Percentiles rank a stretch among this genome's conserved stretches.
These are phyloP conservation scores for Aspergillus heteromorphus DNA, from an alignment of 495 filamentous ascomycete species.

Conservation along the genomic window DNA sequence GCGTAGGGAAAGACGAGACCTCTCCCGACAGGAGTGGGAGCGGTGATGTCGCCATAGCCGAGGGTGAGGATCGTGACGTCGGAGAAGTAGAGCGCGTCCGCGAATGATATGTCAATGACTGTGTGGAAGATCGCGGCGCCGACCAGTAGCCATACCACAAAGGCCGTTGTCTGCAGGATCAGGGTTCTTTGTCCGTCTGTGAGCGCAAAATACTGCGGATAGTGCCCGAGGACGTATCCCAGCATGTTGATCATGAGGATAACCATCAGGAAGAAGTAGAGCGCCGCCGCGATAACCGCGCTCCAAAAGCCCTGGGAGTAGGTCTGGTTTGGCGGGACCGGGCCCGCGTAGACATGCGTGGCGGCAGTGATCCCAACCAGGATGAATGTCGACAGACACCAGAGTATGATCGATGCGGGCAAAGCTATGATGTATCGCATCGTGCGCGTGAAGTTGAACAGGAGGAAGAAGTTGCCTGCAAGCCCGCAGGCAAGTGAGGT, in stretches of 20 bases:
- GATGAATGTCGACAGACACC: conserved; percentile 62
- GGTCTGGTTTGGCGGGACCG: conserved; percentile 49
- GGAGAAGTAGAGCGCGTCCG: conserved; percentile 58
- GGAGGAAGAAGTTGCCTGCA: conserved; percentile 64
- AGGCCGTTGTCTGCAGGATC: conserved; percentile 59
- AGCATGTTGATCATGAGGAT: conserved; percentile 73
- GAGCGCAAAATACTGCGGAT: conserved; percentile 68
- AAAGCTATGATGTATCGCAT: conserved; percentile 75
- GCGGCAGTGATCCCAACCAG: conserved; percentile 55
- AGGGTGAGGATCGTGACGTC: conserved; percentile 62
- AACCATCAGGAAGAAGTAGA: conserved; percentile 60
- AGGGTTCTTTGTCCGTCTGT: conserved; percentile 67
- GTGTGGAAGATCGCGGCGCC: conserved; percentile 53
- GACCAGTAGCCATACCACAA: conserved; percentile 57
- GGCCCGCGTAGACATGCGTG: conserved; percentile 58
- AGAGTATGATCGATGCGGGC: conserved; percentile 61
- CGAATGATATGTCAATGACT: conserved; percentile 43
- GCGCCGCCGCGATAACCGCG: conserved; percentile 60
- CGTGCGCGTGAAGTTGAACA: conserved; percentile 77
- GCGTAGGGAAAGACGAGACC: conserved; percentile 77
- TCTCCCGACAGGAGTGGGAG: conserved; percentile 45
- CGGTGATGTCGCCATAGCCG: conserved; percentile 58
- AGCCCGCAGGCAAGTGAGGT: conserved; percentile 61
- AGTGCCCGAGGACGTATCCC: conserved; percentile 71
- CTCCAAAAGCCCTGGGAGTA: conserved; percentile 78